Base-by-base conservation (phyloP, 371 early-diverging fungal genomes). In the Rhizopus delemar region DNA sequence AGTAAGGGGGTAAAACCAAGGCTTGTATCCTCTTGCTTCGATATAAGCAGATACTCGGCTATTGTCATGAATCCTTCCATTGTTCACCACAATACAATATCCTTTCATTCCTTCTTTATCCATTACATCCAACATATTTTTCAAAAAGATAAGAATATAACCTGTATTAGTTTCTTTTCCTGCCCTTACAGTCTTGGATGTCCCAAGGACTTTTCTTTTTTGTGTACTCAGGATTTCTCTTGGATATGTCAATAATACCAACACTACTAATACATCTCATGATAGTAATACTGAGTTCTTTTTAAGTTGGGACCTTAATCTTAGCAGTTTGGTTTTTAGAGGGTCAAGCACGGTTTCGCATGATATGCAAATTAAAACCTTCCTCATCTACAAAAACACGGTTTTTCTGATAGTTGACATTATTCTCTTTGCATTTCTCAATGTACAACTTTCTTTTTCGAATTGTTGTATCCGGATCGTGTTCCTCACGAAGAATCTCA, bases 81-180 rank as follows among this genome's bases (percentile, higher is more conserved):
- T 58, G 41, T 59, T 59, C 59, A 59, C 51, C 36, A 64, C 64
- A 43, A 64, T 29, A 41, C 51, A 60, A 46, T 50, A 59, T 12
- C 59, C 51, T 54, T 64, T 64, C 56, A 50, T 53, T 15, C 51
- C 55, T 35, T 58, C 49, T 49, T 43, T 59, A n/a, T n/a, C n/a
- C n/a, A n/a, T n/a, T n/a, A 45, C 22, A 22, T 64, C 59, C 41
- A 63, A 45, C 38, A 57, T 36, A 48, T 58, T 63, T 15, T 39
- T 43, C 22, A 59, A 6, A 36, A 36, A 36, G 36, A 50, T 54
- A 31, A 55, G 55, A 53, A 50, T 57, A 59, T 59, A 50, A 49
- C 54, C 48, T 54, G 60, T 60, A 53, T 48, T 53, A 29, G 53
- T 36, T 11, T 54, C 54, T 54, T 53, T 60, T 53, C 41, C 48